These are phyloP conservation scores for Lactuca sativa DNA, from an alignment of 129 eudicot species.

Conservation along the genomic window DNA sequence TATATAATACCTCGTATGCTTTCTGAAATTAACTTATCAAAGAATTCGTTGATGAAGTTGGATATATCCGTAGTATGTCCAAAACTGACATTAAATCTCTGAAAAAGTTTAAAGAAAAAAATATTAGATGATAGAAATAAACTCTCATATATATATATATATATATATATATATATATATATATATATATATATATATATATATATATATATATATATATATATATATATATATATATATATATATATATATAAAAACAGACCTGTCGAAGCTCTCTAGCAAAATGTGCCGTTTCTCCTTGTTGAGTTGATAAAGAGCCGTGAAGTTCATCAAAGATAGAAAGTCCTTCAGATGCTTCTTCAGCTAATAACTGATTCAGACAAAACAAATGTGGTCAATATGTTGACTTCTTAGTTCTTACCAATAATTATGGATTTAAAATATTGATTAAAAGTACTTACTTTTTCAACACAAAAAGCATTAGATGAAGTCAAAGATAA, in stretches of 20 bases:
- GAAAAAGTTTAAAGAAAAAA: slow-evolving; percentile 14
- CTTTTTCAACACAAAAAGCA: slow-evolving; percentile 51
- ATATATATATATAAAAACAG: neutral
- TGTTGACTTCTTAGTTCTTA: neutral
- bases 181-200: neutral
- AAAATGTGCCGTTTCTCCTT: slow-evolving; percentile 76
- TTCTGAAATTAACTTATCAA: slow-evolving; percentile 70
- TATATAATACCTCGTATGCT: slow-evolving; percentile 55
- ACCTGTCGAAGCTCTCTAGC: slow-evolving; percentile 95
- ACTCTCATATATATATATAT: too few relatives aligned
- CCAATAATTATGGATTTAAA: too few relatives aligned
- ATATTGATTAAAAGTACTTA: slow-evolving; percentile 28
- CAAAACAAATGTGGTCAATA: neutral
- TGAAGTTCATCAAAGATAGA: slow-evolving; percentile 68
- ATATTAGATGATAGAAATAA: neutral
- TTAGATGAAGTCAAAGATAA: slow-evolving; percentile 53
- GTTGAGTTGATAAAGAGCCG: slow-evolving; percentile 59
- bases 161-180: neutral
- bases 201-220: neutral
- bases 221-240: neutral
- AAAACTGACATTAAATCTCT: slow-evolving; percentile 65
- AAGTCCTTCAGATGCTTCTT: slow-evolving; percentile 56
- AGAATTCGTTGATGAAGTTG: slow-evolving; percentile 43
- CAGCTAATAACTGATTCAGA: slow-evolving; percentile 47
- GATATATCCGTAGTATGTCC: slow-evolving; percentile 57